Evolutionary conservation across 2,329 filamentous ascomycete genomes (phyloP).

Genomic region (Hymenoscyphus fructigenus): DNA sequence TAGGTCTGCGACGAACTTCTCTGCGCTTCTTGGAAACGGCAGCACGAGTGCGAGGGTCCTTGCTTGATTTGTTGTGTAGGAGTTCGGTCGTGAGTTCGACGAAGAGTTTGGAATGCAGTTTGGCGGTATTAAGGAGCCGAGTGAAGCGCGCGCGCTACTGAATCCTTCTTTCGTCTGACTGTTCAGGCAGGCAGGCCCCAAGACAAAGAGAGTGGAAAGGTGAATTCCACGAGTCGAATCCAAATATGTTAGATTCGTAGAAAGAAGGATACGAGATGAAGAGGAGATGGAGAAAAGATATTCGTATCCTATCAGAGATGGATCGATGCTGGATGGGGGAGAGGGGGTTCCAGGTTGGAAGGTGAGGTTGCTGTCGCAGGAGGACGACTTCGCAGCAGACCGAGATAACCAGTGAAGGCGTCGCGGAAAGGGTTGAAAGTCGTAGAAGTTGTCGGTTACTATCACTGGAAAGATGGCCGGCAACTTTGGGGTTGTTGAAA

Average conservation of each 20-base stretch:
- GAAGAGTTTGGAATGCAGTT: constrained; percentile 72
- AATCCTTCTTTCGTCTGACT: neutral
- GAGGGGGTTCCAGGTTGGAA: constrained; percentile 10
- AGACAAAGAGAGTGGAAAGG: neutral
- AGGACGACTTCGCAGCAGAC: constrained; percentile 37
- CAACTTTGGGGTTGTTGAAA: constrained; percentile 37
- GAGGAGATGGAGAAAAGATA: neutral
- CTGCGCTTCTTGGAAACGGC: constrained; percentile 36
- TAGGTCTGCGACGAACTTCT: constrained; percentile 39
- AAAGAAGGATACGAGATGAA: neutral
- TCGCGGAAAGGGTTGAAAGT: constrained; percentile 47
- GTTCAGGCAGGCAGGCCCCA: neutral
- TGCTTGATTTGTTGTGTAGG: constrained; percentile 41
- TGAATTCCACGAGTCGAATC: neutral
- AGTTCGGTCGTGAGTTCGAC: constrained; percentile 53
- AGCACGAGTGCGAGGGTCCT: constrained; percentile 32
- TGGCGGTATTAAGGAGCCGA: constrained; percentile 46
- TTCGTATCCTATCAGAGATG: neutral
- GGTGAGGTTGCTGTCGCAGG: constrained; percentile 36
- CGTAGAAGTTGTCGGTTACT: constrained; percentile 36
- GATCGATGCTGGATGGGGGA: neutral
- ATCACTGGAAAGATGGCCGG: constrained; percentile 39
- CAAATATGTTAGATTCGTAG: neutral
- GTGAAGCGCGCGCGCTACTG: neutral
- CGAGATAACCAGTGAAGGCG: constrained; percentile 59